Base-by-base conservation (phyloP, 768 basidiomycete genomes). In the Calocybe cyanea region DNA sequence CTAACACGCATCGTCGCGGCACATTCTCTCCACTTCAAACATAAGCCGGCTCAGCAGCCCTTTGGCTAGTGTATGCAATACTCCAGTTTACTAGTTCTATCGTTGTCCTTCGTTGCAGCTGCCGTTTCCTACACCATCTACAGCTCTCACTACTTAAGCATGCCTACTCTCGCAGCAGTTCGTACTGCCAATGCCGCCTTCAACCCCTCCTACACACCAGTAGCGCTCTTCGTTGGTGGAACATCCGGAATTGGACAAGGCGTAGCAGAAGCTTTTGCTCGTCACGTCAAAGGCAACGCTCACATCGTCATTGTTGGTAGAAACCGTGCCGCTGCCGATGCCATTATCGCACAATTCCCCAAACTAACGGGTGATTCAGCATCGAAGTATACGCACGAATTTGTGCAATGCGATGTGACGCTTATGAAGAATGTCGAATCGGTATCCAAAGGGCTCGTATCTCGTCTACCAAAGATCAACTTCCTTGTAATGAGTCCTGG, bases 231-330 rank as follows among this genome's bases (percentile, higher is more conserved):
- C 37, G 62, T 70, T 15, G 70, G 69, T 7, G 71, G 70, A 2
- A 70, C 69, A 5, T 66, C 68, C 5, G 76, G 71, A 13, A 69
- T 72, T 11, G 76, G 76, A 0, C 65, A 68, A 46, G 69, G 65
- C 0, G 68, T 73, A 52, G 72, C 69, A 1, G 65, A 69, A 35
- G 61, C 66, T 4, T 73, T 78, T 49, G 75, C 69, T 4, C 50
- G 55, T 1, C 62, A 69, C 56, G 72, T 70, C 1, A 60, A 69
- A 20, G 75, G 76, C 8, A 67, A 70, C 37, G 66, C 68, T 6
- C 70, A 71, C 44, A 75, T 78, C 57, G 56, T 77, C 49, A 65
- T 80, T 44, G 59, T 73, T 35, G 77, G 77, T 4, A 69, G 76
- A 35, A 77, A 76, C 56, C 61, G 67, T 31, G 60, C 61, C n/a